Evolutionary conservation across 1,284 basidiomycete species (phyloP), one percentile per base, ranked within the genome.

Genomic region (Abortiporus biennis): DNA sequence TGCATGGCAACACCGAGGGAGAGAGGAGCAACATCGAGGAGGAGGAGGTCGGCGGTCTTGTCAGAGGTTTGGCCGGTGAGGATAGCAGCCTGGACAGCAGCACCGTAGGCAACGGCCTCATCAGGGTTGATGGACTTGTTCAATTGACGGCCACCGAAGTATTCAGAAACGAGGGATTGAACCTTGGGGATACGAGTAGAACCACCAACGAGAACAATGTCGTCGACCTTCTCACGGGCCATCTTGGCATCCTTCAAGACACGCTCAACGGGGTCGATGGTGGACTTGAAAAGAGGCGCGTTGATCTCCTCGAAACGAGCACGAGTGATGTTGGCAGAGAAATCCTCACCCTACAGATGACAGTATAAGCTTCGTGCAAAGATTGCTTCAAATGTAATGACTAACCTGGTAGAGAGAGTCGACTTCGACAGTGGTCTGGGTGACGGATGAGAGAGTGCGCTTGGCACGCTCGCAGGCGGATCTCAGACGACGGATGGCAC

Each of bases 261-360:
- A 74, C 96, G 96, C 72, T 97, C 93, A 50, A 99, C 96, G 45
- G 96, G 96, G 53, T 97, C 95, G 48, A 99, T 73, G 51, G 95
- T 99, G 35, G 92, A 93, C 72, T 94, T 94, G 85, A 99, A 99
- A 62, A 86, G 72, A 40, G 69, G 58, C 49, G 91, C 91, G 66
- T 97, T 97, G 76, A 99, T 95, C 76, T 99, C 95, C 74, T 99
- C 96, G 74, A 99, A 99, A 67, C 94, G 92, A 57, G 96, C 96
- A 81, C 96, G 92, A 56, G 92, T 93, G 68, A 97, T 94, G 69
- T 85, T 92, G 58, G 93, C 84, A 38, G 88, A 92, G 78, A 97
- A 97, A 73, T 97, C 93, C 62, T 88, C 85, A 48, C 87, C 85
- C 82, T 85, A 47, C 21, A 20, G 36, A 31, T 12, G 50, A 55